Base-by-base conservation (phyloP, 441 rosid genomes). In the Arabidopsis lyrata region DNA sequence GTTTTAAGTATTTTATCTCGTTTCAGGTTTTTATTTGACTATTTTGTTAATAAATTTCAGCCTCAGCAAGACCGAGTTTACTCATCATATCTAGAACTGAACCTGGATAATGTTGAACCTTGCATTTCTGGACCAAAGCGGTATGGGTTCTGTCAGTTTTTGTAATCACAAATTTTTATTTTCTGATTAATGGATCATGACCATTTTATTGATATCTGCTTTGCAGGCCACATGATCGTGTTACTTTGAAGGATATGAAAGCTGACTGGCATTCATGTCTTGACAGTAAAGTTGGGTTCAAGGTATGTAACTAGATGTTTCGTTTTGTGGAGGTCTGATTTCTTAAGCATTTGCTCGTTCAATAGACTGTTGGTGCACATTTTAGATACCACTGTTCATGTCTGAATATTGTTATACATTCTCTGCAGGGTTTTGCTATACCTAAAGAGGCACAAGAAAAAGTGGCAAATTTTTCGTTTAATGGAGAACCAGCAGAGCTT, bases 101-200 rank as follows among this genome's bases (percentile, higher is more conserved):
- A 90, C 78, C 92, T 93, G 63, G 86, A 66, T 2, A 88, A 83
- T 53, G 99, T 95, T 72, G 97, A 88, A 82, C 98, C 99, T 57
- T 93, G 99, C 87, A 74, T 93, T 60, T 91, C 98, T 42, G 99
- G 99, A 74, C 99, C 99, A 36, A 95, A 95, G 83, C 85, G 98
- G 99, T 93, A 58, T 72, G 77, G 22, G n/a, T 39, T 78, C 74
- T 70, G 5, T 61, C 60, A 38, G 12, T 35, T 50, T 63, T 15
- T 42, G 67, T 66, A 3, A 1, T 20, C 45, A 22, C 63, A 5
- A 32, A 63, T 31, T 16, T 16, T 18, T n/a, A 13, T 31, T 44
- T 7, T 53, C 49, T 36, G 22, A 36, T 52, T 24, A 12, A 3
- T 60, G 16, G 47, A 16, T 6, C 48, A 18, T 0, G 13, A 18